Conservation (phyloP, 2,329 filamentous ascomycete species). For the Verticillium nubilum region DNA sequence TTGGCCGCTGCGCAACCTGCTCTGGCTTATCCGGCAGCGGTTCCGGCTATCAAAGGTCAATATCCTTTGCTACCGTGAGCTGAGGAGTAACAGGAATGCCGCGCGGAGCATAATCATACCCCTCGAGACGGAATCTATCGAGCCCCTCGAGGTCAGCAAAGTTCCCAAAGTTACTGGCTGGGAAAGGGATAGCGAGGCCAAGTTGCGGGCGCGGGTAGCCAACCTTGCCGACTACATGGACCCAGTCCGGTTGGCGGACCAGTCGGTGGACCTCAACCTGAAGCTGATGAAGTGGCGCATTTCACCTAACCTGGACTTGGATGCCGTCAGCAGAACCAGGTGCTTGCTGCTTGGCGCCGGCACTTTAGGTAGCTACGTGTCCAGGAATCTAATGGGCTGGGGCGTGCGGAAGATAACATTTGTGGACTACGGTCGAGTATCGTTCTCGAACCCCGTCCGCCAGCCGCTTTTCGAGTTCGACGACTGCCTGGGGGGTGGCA, state of each 20-base stretch:
- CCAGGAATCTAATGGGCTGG: conserved; percentile 89
- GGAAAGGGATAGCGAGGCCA: conserved; percentile 78
- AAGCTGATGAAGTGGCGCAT: conserved; percentile 99
- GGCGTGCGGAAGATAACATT: conserved; percentile 94
- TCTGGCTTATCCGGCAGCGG: conserved; percentile 77
- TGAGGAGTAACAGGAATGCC: conserved; percentile 69
- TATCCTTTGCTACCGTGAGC: conserved; percentile 86
- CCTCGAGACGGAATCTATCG: conserved; percentile 48
- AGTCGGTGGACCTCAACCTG: conserved; percentile 91
- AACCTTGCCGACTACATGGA: conserved; percentile 94
- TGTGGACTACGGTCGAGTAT: conserved; percentile 87
- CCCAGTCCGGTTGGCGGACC: conserved; percentile 78
- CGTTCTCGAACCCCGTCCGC: conserved; percentile 92
- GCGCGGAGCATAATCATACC: conserved; percentile 75
- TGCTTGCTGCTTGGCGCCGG: conserved; percentile 89
- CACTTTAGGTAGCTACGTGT: conserved; percentile 90
- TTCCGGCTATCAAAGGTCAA: conserved; percentile 74
- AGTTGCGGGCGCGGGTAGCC: conserved; percentile 70
- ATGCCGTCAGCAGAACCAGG: conserved; percentile 81
- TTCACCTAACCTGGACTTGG: conserved; percentile 79
- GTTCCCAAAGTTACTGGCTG: conserved; percentile 93
- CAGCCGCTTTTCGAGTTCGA: conserved; percentile 89
- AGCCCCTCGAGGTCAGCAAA: conserved; percentile 35
- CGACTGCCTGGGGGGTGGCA: conserved; percentile 82
- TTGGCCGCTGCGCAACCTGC: conserved; percentile 87